A percentile compares a stretch with the other conserved stretches of the same genome.
phyloP scores from a whole-genome alignment of 1,284 basidiomycete species.

The Pterulicium gracile region DNA sequence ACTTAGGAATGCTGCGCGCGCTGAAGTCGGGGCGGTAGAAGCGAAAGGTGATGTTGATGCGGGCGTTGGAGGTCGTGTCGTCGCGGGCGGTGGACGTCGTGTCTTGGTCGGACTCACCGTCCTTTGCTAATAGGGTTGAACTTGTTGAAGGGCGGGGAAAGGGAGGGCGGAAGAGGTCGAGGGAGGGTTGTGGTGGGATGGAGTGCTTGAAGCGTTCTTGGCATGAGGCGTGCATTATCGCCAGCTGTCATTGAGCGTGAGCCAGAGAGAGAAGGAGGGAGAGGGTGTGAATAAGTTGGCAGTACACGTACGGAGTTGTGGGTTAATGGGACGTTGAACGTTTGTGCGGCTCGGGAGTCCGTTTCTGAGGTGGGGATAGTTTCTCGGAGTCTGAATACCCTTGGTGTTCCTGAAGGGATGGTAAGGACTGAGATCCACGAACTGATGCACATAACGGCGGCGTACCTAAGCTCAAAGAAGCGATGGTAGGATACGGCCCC shows the following conservation, averaged over 20 bases:
- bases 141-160: slow-evolving; percentile 28
- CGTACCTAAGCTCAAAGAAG: slow-evolving; percentile 82
- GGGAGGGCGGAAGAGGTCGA: slow-evolving; percentile 68
- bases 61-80: slow-evolving; percentile 54
- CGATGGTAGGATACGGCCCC: slow-evolving; percentile 89
- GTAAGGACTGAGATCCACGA: slow-evolving; percentile 7
- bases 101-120: slow-evolving; percentile 11
- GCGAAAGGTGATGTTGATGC: slow-evolving; percentile 86
- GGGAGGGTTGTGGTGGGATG: slow-evolving; percentile 63
- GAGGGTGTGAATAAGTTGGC: slow-evolving; percentile 3
- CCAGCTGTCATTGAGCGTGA: slow-evolving; percentile 33
- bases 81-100: neutral
- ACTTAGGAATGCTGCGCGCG: slow-evolving; percentile 56
- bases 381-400: slow-evolving; percentile 72
- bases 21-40: slow-evolving; percentile 83
- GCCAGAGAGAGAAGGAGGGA: slow-evolving; percentile 2
- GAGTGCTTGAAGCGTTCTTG: slow-evolving; percentile 86
- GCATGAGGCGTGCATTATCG: slow-evolving; percentile 88
- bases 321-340: slow-evolving; percentile 73
- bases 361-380: slow-evolving; percentile 52
- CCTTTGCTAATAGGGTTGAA: slow-evolving; percentile 20
- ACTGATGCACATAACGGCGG: slow-evolving; percentile 9
- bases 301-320: slow-evolving; percentile 67
- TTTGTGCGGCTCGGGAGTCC: slow-evolving; percentile 47
- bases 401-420: slow-evolving; percentile 43